Percentiles rank a stretch among this genome's conserved stretches.
Evolutionary conservation across 805 yeast genomes (phyloP).

Genomic region (Sugiyamaella floridensis): DNA sequence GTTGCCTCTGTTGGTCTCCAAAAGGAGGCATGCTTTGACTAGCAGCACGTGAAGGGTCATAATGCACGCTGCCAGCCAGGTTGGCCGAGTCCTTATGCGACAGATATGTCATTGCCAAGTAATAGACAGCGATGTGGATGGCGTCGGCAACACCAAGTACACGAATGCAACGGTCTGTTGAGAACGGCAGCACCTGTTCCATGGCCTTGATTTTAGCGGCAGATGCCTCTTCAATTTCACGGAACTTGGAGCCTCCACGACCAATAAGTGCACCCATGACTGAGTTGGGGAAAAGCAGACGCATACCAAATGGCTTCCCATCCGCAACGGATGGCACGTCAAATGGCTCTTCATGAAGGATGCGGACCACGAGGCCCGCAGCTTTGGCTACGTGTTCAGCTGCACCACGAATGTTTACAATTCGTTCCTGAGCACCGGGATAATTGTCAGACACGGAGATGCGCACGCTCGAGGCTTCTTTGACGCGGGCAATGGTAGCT

Average conservation of each 20-base stretch:
- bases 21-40: conserved; percentile 15
- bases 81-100: conserved; percentile 50
- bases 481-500: conserved; percentile 58
- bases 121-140: conserved; percentile 73
- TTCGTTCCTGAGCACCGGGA: conserved; percentile 65
- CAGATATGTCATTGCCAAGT: conserved; percentile 59
- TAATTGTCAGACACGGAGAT: conserved; percentile 68
- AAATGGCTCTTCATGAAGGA: conserved; percentile 59
- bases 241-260: conserved; percentile 60
- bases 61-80: conserved; percentile 49
- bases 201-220: conserved; percentile 73
- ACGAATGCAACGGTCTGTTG: conserved; percentile 68
- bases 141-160: conserved; percentile 81
- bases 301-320: conserved; percentile 49
- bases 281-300: conserved; percentile 67
- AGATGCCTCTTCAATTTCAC: conserved; percentile 76
- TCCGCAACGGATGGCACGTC: conserved; percentile 52
- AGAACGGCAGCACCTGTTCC: conserved; percentile 61
- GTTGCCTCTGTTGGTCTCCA: not conserved
- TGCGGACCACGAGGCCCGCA: conserved; percentile 63
- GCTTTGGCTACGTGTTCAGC: conserved; percentile 77
- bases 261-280: conserved; percentile 79
- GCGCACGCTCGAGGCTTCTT: conserved; percentile 55
- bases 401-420: conserved; percentile 65
- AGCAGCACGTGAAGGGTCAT: conserved; percentile 46